phyloP scores from a whole-genome alignment of 768 basidiomycete species.

The Tephrocybe sp. region DNA sequence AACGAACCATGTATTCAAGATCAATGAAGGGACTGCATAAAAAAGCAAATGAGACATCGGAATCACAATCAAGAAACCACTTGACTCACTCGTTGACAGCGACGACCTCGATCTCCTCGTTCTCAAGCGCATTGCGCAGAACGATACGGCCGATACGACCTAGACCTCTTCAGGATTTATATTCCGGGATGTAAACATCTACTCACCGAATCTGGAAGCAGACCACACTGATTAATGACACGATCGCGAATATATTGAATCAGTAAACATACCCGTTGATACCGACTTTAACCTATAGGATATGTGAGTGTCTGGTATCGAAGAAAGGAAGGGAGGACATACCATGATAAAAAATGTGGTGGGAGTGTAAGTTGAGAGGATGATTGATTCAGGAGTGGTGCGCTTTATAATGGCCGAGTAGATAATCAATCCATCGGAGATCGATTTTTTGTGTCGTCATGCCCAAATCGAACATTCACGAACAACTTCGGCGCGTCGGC shows the following conservation, averaged over 20 bases:
- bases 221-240: constrained; percentile 7
- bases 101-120: constrained; percentile 76
- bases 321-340: constrained; percentile 4
- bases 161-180: constrained; percentile 26
- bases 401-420: constrained; percentile 18
- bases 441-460: constrained; percentile 20
- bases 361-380: constrained; percentile 11
- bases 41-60: constrained; percentile 4
- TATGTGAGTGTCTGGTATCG: background rate
- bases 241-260: constrained; percentile 9
- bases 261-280: constrained; percentile 82
- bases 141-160: constrained; percentile 99
- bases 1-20: constrained; percentile 88
- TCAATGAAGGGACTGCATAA: constrained; percentile 88
- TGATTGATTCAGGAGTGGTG: constrained; percentile 13
- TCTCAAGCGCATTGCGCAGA: constrained; percentile 85
- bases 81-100: constrained; percentile 87
- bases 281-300: constrained; percentile 74
- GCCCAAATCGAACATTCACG: background rate
- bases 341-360: constrained; percentile 21
- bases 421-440: constrained; percentile 26
- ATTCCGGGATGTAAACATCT: background rate
- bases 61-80: background rate
- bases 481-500: background rate
- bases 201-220: constrained; percentile 68